phyloP scores from a whole-genome alignment of 495 filamentous ascomycete species.

The Usnea hakonensis region DNA sequence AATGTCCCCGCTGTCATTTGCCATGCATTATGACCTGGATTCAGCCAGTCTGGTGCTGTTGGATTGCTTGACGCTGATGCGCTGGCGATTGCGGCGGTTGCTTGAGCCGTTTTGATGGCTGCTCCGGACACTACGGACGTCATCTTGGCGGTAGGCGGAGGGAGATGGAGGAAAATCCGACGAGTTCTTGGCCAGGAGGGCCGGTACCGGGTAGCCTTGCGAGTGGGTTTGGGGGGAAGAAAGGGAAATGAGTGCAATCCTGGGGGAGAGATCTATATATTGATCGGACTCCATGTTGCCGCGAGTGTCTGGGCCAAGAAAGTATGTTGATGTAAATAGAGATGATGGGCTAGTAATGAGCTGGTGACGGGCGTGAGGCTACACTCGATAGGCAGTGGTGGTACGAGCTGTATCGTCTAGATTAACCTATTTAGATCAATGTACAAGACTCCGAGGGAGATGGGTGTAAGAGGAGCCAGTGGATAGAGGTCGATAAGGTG shows the following conservation, averaged over 20 bases:
- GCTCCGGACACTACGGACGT: constrained; percentile 5
- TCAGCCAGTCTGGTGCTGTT: constrained; percentile 33
- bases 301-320: not conserved
- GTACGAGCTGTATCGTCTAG: constrained; percentile 5
- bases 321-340: not conserved
- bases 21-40: constrained; percentile 50
- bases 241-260: not conserved
- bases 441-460: not conserved
- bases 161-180: not conserved
- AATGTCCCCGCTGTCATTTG: constrained; percentile 48
- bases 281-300: not conserved
- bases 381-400: too few relatives aligned
- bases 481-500: constrained; percentile 8
- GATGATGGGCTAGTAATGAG: not conserved
- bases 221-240: not conserved
- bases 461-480: not conserved
- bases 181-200: constrained; percentile 1
- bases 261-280: constrained; percentile 1
- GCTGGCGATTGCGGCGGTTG: constrained; percentile 10
- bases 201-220: not conserved
- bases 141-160: not conserved
- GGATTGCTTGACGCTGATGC: constrained; percentile 12
- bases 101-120: constrained; percentile 9
- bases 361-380: not conserved
- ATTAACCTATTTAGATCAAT: not conserved